Percentiles rank a stretch among this genome's conserved stretches.
phyloP scores from a whole-genome alignment of 805 yeast species.

The Candida peoriensis region DNA sequence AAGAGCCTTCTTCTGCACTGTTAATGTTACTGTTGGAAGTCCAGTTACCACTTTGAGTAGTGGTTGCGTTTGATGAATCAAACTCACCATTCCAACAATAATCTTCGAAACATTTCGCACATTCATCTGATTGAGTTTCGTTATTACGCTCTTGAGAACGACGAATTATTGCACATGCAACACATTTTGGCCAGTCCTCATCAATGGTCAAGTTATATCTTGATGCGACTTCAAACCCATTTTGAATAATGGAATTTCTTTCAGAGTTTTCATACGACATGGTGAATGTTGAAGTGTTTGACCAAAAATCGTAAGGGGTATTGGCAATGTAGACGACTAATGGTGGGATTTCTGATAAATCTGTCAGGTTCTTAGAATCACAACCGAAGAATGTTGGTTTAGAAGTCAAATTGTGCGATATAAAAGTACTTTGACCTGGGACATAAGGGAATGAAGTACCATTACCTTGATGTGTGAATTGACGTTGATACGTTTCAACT shows the following conservation, averaged over 20 bases:
- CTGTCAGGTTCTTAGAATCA: slow-evolving; percentile 57
- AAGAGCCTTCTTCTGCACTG: too few relatives aligned
- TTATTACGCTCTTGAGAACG: slow-evolving; percentile 70
- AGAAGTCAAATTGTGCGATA: slow-evolving; percentile 54
- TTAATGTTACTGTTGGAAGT: slow-evolving; percentile 2
- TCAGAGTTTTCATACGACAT: slow-evolving; percentile 56
- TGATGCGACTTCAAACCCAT: slow-evolving; percentile 70
- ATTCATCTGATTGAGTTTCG: slow-evolving; percentile 54
- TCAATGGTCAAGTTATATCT: slow-evolving; percentile 65
- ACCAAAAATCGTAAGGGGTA: slow-evolving; percentile 53
- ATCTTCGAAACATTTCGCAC: slow-evolving; percentile 60
- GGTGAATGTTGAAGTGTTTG: slow-evolving; percentile 72
- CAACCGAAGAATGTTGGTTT: slow-evolving; percentile 84
- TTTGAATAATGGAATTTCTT: slow-evolving; percentile 53
- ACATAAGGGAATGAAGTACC: slow-evolving; percentile 74
- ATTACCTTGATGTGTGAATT: slow-evolving; percentile 43
- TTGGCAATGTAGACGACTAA: slow-evolving; percentile 76
- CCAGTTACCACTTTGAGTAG: slow-evolving; percentile 1
- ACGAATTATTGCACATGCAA: slow-evolving; percentile 79
- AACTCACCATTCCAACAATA: slow-evolving; percentile 72
- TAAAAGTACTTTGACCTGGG: slow-evolving; percentile 62
- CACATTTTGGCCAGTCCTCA: slow-evolving; percentile 63
- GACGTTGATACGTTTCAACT: slow-evolving; percentile 52
- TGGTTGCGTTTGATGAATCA: not conserved
- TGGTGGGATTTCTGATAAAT: slow-evolving; percentile 56